A percentile compares a stretch with the other conserved stretches of the same genome.
phyloP scores from a whole-genome alignment of 345 rosid genomes.

The Hevea brasiliensis region DNA sequence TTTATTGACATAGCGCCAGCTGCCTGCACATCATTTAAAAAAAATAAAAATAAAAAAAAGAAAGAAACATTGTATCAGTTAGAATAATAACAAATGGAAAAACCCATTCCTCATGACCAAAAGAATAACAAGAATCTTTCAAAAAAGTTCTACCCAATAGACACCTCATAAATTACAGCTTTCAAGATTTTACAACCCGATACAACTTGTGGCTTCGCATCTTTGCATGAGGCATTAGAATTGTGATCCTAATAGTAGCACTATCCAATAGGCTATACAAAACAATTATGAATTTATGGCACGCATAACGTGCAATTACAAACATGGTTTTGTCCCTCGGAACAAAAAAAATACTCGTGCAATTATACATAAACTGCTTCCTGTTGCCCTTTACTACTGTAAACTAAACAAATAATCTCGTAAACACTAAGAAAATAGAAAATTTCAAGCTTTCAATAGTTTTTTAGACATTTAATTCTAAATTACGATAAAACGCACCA shows the following conservation, averaged over 20 bases:
- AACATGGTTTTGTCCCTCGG: background rate
- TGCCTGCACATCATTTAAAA: constrained; percentile 55
- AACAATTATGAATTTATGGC: background rate
- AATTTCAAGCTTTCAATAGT: background rate
- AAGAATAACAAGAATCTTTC: background rate
- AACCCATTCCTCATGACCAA: background rate
- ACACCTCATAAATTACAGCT: background rate
- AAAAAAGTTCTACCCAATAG: background rate
- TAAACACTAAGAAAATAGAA: background rate
- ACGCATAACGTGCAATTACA: background rate
- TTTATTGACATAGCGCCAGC: constrained; percentile 92
- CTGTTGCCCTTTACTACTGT: background rate
- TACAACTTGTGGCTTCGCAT: background rate
- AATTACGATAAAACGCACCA: constrained; percentile 48
- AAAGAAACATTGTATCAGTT: too few species aligned
- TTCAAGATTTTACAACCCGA: background rate
- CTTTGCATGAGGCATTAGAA: background rate
- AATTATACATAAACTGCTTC: background rate
- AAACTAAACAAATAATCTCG: background rate
- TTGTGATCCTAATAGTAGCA: background rate
- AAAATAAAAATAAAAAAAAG: too few species aligned
- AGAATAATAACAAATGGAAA: background rate
- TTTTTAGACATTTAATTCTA: background rate
- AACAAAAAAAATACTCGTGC: background rate
- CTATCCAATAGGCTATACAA: background rate